A percentile compares a stretch with the other conserved stretches of the same genome.
phyloP scores from a whole-genome alignment of 2,329 filamentous ascomycete species.

The Pseudopyricularia cyperi region DNA sequence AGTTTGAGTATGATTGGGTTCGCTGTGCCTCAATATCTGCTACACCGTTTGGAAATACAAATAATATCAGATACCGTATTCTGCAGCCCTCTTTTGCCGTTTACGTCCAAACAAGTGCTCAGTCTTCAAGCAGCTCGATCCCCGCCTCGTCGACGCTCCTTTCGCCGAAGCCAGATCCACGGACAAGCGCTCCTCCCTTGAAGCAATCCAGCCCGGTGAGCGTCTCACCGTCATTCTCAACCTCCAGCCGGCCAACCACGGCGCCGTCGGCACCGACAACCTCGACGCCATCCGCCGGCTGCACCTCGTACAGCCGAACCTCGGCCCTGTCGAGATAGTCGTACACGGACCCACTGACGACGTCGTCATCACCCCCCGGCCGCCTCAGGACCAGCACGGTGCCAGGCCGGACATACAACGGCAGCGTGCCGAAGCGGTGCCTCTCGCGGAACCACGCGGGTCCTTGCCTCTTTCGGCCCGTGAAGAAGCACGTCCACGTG shows the following conservation, averaged over 20 bases:
- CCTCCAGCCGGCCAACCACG: background rate
- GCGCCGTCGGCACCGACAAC: background rate
- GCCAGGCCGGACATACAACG: slow-evolving; percentile 35
- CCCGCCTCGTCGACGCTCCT: background rate
- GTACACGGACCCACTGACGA: background rate
- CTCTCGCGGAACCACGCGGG: slow-evolving; percentile 47
- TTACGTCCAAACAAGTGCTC: no score
- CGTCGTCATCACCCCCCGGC: background rate
- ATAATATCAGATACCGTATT: no score
- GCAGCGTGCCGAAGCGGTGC: slow-evolving; percentile 44
- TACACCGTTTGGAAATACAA: no score
- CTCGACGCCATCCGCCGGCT: background rate
- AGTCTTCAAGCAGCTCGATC: slow-evolving; percentile 1
- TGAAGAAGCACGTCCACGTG: slow-evolving; percentile 34
- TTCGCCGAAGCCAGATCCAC: background rate
- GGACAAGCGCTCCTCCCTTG: background rate
- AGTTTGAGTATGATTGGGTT: no score
- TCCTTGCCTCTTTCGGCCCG: slow-evolving; percentile 32
- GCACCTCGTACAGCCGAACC: slow-evolving; percentile 3
- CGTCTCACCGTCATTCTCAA: background rate
- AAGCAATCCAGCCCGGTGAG: background rate
- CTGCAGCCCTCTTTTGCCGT: no score
- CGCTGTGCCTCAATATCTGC: no score
- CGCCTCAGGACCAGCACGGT: background rate
- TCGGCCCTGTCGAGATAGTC: background rate